Evolutionary conservation across 2,329 filamentous ascomycete species (phyloP).

Genomic region (Calonectria henricotiae): DNA sequence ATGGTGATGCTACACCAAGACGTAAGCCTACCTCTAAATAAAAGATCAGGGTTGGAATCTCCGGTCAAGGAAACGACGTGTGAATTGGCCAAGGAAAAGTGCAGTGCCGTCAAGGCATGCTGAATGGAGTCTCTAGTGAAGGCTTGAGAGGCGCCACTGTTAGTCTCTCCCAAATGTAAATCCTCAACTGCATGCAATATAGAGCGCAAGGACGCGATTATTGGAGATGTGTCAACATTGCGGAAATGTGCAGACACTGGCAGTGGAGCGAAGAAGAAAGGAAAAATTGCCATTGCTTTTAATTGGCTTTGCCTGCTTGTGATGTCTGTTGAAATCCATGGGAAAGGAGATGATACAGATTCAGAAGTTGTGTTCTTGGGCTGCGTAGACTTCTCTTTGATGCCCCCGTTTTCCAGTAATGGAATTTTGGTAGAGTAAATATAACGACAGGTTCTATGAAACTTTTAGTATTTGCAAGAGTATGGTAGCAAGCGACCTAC

Average conservation of each 20-base stretch:
- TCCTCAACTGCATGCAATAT: background rate
- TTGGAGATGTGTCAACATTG: background rate
- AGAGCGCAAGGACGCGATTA: background rate
- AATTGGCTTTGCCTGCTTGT: background rate
- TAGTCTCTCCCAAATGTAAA: background rate
- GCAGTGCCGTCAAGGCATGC: background rate
- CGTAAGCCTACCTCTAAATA: background rate
- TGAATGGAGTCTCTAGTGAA: background rate
- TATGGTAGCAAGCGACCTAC: background rate
- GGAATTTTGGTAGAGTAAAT: background rate
- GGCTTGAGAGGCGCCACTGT: background rate
- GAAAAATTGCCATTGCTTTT: constrained; percentile 8
- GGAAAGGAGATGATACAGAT: background rate
- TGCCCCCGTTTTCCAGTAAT: background rate
- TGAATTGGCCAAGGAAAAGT: background rate
- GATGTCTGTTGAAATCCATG: background rate
- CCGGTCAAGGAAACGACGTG: background rate
- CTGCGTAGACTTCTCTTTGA: background rate
- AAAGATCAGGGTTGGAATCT: background rate
- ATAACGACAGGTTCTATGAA: background rate
- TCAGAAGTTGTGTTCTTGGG: background rate
- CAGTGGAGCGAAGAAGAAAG: constrained; percentile 4
- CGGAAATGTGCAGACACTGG: background rate
- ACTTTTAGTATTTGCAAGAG: background rate
- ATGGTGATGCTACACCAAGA: constrained; percentile 13